Evolutionary conservation across 768 basidiomycete genomes (phyloP).

Genomic region (Hericium rajendrae): DNA sequence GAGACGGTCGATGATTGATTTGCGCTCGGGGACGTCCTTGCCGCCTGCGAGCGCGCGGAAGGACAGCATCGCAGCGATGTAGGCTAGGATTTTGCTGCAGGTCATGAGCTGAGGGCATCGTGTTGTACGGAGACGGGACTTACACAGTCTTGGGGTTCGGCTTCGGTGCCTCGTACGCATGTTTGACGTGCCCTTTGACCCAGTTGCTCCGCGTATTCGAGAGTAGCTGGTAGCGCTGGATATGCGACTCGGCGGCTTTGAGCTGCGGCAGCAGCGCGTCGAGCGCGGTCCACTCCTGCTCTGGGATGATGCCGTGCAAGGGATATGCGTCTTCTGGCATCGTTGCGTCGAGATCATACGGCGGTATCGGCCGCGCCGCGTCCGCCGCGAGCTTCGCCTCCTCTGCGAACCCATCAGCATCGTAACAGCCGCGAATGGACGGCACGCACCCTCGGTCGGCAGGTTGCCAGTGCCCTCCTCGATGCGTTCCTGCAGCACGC

Average conservation of each 20-base stretch:
- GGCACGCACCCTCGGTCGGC: conserved; percentile 53
- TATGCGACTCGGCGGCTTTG: conserved; percentile 36
- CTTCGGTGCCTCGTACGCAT: conserved; percentile 30
- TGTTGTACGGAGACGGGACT: not conserved
- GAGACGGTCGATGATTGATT: conserved; percentile 47
- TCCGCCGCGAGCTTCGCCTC: conserved; percentile 57
- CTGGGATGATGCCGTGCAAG: conserved; percentile 67
- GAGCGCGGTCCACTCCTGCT: conserved; percentile 71
- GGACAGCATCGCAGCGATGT: conserved; percentile 74
- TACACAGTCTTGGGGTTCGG: conserved; percentile 57
- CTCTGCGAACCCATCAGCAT: conserved; percentile 32
- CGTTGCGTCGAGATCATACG: conserved; percentile 54
- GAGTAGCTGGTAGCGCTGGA: conserved; percentile 46
- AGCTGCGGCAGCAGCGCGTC: conserved; percentile 37
- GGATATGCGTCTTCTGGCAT: conserved; percentile 69
- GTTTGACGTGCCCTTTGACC: conserved; percentile 57
- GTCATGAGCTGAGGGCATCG: not conserved
- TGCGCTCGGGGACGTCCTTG: conserved; percentile 34
- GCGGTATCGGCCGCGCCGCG: conserved; percentile 64
- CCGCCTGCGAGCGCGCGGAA: conserved; percentile 41
- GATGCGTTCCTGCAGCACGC: conserved; percentile 77
- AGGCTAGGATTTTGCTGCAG: conserved; percentile 62
- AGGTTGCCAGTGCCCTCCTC: conserved; percentile 59
- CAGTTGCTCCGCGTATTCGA: conserved; percentile 58
- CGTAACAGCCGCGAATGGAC: not conserved